These are phyloP conservation scores for Agaricus blazei DNA, from an alignment of 768 basidiomycete species.

Conservation along the genomic window DNA sequence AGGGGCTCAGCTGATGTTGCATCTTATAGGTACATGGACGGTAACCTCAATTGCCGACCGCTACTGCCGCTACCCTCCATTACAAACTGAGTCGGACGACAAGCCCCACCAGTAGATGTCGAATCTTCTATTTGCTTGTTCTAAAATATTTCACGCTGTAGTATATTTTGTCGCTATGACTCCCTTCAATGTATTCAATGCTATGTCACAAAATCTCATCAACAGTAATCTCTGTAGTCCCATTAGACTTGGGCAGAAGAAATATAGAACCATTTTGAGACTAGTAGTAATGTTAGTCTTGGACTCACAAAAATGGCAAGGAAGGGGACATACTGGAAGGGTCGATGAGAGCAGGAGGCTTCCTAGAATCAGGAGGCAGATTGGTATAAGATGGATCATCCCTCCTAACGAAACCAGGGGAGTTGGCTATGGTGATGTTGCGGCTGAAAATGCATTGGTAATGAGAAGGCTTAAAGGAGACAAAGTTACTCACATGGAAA, in stretches of 20 bases:
- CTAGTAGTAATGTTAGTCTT: constrained; percentile 28
- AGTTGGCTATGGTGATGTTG: constrained; percentile 74
- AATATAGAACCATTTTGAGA: constrained; percentile 94
- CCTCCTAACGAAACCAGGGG: constrained; percentile 61
- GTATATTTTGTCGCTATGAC: constrained; percentile 2
- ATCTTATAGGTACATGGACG: constrained; percentile 73
- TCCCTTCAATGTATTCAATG: background rate
- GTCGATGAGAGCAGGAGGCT: constrained; percentile 85
- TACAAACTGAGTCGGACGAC: constrained; percentile 44
- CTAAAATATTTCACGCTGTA: constrained; percentile 1
- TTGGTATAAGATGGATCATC: constrained; percentile 58
- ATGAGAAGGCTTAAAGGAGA: background rate
- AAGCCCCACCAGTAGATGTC: background rate
- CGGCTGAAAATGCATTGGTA: constrained; percentile 40
- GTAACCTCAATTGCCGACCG: constrained; percentile 89
- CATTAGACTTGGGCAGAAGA: constrained; percentile 76
- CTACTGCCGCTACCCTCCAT: constrained; percentile 84
- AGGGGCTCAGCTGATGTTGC: background rate
- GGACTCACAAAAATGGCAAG: background rate
- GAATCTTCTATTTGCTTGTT: background rate
- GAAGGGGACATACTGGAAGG: constrained; percentile 66
- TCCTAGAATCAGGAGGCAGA: constrained; percentile 75
- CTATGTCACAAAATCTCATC: constrained; percentile 16
- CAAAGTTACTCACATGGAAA: constrained; percentile 72
- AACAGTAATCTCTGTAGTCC: background rate